A percentile compares a stretch with the other conserved stretches of the same genome.
These are phyloP conservation scores for Fusarium gaditjirri DNA, from an alignment of 2,329 filamentous ascomycete species.

Conservation along the genomic window DNA sequence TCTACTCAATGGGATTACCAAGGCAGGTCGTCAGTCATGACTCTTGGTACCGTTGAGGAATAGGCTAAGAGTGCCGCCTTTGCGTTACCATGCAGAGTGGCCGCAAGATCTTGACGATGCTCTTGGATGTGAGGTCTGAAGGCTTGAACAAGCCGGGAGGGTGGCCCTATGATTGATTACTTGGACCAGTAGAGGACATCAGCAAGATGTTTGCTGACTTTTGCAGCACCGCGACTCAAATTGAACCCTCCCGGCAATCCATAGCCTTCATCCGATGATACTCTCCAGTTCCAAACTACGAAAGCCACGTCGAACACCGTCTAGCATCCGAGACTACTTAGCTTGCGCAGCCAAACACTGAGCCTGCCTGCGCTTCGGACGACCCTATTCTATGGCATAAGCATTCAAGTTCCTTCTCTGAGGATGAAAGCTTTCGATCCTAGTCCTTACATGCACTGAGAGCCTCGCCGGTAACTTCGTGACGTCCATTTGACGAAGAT, in stretches of 20 bases:
- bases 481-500: background rate
- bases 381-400: fast-evolving
- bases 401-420: background rate
- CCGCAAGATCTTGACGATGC: background rate
- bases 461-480: background rate
- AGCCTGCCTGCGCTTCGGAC: fast-evolving
- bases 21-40: background rate
- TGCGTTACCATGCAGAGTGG: too few species aligned
- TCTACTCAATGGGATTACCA: background rate
- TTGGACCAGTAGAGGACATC: too few species aligned
- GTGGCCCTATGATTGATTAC: background rate
- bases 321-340: background rate
- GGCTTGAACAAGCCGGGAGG: too few species aligned
- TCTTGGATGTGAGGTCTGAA: background rate
- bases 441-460: background rate
- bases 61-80: background rate
- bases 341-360: background rate
- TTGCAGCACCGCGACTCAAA: background rate
- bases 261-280: background rate
- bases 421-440: background rate
- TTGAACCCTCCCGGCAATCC: background rate
- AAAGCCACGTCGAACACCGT: fast-evolving
- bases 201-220: background rate
- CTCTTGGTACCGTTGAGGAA: background rate
- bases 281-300: background rate